phyloP scores from a whole-genome alignment of 306 rosid genomes.

The Cyamopsis tetragonoloba region DNA sequence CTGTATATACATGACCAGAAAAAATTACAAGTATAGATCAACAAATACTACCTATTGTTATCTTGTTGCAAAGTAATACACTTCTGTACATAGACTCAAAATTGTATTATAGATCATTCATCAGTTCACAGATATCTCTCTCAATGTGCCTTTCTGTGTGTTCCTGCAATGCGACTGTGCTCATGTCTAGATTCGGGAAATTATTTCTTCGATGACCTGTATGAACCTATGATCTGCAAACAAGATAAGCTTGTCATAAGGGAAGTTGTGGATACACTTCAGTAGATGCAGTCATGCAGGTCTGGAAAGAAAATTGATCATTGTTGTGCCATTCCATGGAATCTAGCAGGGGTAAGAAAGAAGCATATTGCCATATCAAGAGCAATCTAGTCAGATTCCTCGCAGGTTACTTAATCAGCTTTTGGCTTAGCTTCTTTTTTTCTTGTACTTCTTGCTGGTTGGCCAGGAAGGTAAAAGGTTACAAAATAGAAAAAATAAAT shows the following conservation, averaged over 20 bases:
- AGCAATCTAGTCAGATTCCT: too few species aligned
- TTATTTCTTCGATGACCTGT: not conserved
- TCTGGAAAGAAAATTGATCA: not conserved
- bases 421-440: too few species aligned
- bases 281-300: too few species aligned
- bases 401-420: too few species aligned
- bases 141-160: not conserved
- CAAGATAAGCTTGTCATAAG: not conserved
- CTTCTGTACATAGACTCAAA: constrained; percentile 23
- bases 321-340: not conserved
- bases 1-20: not conserved
- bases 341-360: too few species aligned
- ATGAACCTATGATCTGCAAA: not conserved
- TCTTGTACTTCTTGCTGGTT: too few species aligned
- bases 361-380: too few species aligned
- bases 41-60: not conserved
- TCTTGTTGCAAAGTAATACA: constrained; percentile 3
- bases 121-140: not conserved
- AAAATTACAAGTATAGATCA: not conserved
- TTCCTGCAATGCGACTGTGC: too few species aligned
- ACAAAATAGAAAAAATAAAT: too few species aligned
- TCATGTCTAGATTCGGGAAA: not conserved
- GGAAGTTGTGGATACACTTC: too few species aligned
- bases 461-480: too few species aligned
- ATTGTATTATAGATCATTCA: not conserved